Conservation (phyloP, 176 grass and related monocot species). For the Dendrocalamus sinicus region DNA sequence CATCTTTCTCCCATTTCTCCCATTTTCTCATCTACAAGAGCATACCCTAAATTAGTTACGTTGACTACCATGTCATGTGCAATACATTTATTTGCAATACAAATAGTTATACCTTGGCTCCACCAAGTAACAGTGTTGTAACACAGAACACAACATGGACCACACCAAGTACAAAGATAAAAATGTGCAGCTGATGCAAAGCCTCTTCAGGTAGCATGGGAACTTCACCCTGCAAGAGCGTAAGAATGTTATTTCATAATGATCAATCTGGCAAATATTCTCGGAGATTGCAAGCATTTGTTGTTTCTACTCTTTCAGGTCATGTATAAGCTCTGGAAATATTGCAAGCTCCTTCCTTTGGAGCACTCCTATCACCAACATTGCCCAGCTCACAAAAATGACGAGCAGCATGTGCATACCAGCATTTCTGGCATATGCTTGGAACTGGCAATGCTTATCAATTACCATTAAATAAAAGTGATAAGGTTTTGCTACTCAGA, state of each 20-base stretch:
- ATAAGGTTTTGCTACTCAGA: not conserved
- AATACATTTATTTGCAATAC: not conserved
- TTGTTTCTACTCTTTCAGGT: not conserved
- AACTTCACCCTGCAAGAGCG: constrained; percentile 56
- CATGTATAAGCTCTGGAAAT: not conserved
- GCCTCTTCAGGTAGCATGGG: constrained; percentile 66
- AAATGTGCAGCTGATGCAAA: constrained; percentile 75
- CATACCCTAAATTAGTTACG: constrained; percentile 27
- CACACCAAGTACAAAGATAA: constrained; percentile 74
- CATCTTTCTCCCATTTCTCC: constrained; percentile 60
- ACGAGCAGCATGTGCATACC: not conserved
- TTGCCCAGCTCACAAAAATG: not conserved
- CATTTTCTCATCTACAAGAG: constrained; percentile 62
- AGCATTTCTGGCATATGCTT: not conserved
- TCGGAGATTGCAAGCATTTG: not conserved
- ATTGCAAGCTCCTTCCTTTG: not conserved
- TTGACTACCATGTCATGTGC: not conserved
- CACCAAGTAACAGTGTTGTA: constrained; percentile 72
- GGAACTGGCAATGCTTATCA: not conserved
- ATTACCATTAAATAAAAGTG: not conserved
- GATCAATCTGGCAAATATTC: not conserved
- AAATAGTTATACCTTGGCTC: constrained; percentile 61
- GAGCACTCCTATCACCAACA: not conserved
- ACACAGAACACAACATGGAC: constrained; percentile 70
- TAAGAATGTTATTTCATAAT: constrained; percentile 20